Conservation (phyloP, 371 early-diverging fungal genomes). For the Mortierella sp. region DNA sequence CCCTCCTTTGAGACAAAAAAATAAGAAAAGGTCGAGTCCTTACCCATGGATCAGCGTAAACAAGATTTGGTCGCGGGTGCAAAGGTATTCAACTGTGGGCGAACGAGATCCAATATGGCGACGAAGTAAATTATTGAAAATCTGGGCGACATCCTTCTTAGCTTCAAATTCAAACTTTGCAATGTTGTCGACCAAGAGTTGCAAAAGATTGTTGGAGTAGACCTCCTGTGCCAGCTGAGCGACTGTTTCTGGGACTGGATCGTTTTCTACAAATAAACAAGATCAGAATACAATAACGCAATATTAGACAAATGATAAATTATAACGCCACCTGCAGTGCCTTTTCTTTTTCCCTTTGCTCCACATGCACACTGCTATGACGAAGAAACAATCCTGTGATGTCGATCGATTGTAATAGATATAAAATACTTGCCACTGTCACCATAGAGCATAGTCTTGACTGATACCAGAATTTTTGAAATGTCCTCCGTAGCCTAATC, state of each 20-base stretch:
- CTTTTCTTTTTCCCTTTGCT: background rate
- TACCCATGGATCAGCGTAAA: conserved; percentile 87
- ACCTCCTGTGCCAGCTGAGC: conserved; percentile 96
- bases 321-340: background rate
- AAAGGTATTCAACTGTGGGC: conserved; percentile 96
- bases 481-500: conserved; percentile 94
- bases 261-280: conserved; percentile 70
- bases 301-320: background rate
- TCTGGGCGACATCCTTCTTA: conserved; percentile 97
- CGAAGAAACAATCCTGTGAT: conserved; percentile 1
- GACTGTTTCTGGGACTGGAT: conserved; percentile 92
- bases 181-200: conserved; percentile 87
- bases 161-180: conserved; percentile 96
- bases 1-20: background rate
- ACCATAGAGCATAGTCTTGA: conserved; percentile 94
- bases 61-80: conserved; percentile 84
- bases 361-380: background rate
- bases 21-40: too few relatives aligned
- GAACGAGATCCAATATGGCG: conserved; percentile 94
- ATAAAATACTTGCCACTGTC: conserved; percentile 77
- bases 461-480: conserved; percentile 89
- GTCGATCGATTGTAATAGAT: background rate
- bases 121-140: conserved; percentile 95
- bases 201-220: conserved; percentile 90
- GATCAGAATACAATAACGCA: background rate